Percentiles rank a stretch among this genome's conserved stretches.
Conservation (phyloP, 192 early-diverging fungal species). For the Podila verticillata region DNA sequence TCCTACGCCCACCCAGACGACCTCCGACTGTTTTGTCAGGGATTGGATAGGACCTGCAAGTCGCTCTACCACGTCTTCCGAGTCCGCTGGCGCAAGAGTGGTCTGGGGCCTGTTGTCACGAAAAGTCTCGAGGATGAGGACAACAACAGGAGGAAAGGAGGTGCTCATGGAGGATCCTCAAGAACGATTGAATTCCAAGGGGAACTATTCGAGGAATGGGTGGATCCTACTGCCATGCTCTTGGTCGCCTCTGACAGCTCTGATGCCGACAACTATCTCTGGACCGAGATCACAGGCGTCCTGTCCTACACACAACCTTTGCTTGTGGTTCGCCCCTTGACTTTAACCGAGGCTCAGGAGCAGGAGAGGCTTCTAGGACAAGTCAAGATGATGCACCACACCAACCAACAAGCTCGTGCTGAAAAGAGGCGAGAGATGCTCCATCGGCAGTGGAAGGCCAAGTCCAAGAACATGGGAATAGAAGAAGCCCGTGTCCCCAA, state of each 20-base stretch:
- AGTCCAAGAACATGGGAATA: constrained; percentile 27
- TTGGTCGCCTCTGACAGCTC: not conserved
- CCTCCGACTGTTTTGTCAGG: constrained; percentile 23
- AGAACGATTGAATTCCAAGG: constrained; percentile 36
- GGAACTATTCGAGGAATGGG: constrained; percentile 38
- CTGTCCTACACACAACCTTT: constrained; percentile 28
- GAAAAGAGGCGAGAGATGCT: not conserved
- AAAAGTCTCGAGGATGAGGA: not conserved
- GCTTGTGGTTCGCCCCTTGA: constrained; percentile 27
- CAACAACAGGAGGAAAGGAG: not conserved
- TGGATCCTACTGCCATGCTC: not conserved
- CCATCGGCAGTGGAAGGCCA: constrained; percentile 5
- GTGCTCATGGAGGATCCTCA: not conserved
- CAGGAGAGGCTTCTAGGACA: not conserved
- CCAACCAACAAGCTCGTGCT: not conserved
- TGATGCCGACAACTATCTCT: constrained; percentile 8
- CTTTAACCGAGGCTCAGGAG: not conserved
- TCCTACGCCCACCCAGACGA: constrained; percentile 36
- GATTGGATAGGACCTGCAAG: constrained; percentile 26
- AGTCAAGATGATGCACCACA: not conserved
- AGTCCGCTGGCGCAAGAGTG: constrained; percentile 24
- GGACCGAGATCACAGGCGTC: constrained; percentile 23
- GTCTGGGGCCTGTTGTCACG: not conserved
- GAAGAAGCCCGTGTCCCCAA: constrained; percentile 29
- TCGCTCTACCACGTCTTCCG: constrained; percentile 11